Evolutionary conservation across 1,284 basidiomycete species (phyloP).

Genomic region (Malassezia cuniculi): DNA sequence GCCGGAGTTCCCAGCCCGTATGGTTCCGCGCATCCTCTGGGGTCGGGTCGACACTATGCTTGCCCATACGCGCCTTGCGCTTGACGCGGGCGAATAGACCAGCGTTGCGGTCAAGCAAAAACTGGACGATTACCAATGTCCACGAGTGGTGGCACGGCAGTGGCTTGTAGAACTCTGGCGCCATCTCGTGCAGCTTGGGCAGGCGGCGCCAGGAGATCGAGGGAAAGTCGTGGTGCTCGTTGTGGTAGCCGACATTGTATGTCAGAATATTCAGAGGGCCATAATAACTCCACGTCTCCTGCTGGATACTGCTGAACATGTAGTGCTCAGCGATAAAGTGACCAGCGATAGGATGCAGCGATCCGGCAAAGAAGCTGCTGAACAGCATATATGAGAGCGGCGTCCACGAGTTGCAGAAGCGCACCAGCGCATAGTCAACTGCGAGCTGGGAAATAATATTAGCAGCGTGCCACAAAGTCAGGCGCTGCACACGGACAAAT

Average conservation of each 20-base stretch:
- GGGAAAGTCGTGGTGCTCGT: conserved; percentile 98
- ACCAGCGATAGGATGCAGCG: conserved; percentile 82
- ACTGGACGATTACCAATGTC: conserved; percentile 86
- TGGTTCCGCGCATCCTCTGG: conserved; percentile 6
- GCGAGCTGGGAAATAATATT: conserved; percentile 61
- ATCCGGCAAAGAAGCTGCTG: conserved; percentile 86
- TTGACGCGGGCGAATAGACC: conserved; percentile 38
- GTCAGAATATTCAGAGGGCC: conserved; percentile 77
- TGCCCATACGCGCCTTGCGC: conserved; percentile 10
- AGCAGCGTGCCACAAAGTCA: conserved; percentile 69
- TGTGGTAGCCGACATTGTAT: conserved; percentile 98
- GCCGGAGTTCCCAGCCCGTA: conserved; percentile 10
- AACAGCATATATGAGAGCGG: conserved; percentile 61
- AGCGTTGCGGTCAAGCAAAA: conserved; percentile 57
- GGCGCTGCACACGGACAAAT: conserved; percentile 71
- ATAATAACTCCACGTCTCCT: conserved; percentile 96
- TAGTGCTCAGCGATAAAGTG: conserved; percentile 82
- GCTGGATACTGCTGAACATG: conserved; percentile 47
- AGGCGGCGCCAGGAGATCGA: conserved; percentile 91
- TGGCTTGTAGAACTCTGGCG: conserved; percentile 81
- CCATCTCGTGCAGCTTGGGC: conserved; percentile 65
- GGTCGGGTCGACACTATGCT: not conserved
- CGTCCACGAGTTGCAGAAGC: conserved; percentile 19
- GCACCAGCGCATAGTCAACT: conserved; percentile 56
- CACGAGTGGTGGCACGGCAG: conserved; percentile 77